A percentile compares a stretch with the other conserved stretches of the same genome.
phyloP scores from a whole-genome alignment of 495 filamentous ascomycete genomes.

The Letharia lupina region DNA sequence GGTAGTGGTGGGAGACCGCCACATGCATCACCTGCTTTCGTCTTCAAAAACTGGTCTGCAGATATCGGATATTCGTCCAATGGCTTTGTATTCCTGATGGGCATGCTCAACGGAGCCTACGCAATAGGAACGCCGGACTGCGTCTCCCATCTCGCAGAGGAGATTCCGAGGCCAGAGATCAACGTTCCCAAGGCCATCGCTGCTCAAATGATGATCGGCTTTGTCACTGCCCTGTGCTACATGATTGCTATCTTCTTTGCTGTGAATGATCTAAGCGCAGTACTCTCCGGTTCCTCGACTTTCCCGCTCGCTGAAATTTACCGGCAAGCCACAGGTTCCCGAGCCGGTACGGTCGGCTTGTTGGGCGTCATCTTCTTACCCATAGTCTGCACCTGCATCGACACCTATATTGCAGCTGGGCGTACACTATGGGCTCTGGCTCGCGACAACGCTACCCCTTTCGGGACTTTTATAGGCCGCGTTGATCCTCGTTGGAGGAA shows the following conservation, averaged over 20 bases:
- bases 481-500: slow-evolving; percentile 43
- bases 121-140: slow-evolving; percentile 72
- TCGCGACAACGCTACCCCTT: slow-evolving; percentile 54
- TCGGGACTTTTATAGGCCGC: slow-evolving; percentile 31
- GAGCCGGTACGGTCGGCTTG: slow-evolving; percentile 45
- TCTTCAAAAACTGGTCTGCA: slow-evolving; percentile 60
- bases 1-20: slow-evolving; percentile 25
- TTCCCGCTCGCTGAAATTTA: slow-evolving; percentile 78
- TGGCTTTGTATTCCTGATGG: slow-evolving; percentile 69
- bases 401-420: slow-evolving; percentile 64
- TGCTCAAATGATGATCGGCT: slow-evolving; percentile 43
- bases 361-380: slow-evolving; percentile 60
- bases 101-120: slow-evolving; percentile 80
- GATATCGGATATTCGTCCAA: slow-evolving; percentile 55
- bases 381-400: slow-evolving; percentile 36
- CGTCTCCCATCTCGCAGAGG: slow-evolving; percentile 72
- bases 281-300: slow-evolving; percentile 37
- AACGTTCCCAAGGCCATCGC: slow-evolving; percentile 46
- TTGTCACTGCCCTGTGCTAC: slow-evolving; percentile 41
- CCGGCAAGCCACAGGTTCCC: slow-evolving; percentile 61
- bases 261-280: slow-evolving; percentile 34
- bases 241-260: slow-evolving; percentile 46
- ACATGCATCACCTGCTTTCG: slow-evolving; percentile 49
- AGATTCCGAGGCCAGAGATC: slow-evolving; percentile 52
- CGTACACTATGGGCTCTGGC: slow-evolving; percentile 74